Base-by-base conservation (phyloP, 495 filamentous ascomycete species). In the Xylaria curta region DNA sequence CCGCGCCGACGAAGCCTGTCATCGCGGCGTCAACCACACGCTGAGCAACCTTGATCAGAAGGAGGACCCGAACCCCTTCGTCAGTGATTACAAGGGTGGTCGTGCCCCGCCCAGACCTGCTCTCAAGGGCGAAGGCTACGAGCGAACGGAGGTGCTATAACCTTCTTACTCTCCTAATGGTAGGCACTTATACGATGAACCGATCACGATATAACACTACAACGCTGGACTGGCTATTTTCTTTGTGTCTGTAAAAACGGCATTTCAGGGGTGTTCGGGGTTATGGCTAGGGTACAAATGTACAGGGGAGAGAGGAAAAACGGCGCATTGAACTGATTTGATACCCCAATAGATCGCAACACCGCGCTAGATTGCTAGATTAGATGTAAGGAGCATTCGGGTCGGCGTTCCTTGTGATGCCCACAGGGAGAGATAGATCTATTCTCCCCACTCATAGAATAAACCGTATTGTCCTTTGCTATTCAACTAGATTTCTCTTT, bases 11-110 rank as follows among this genome's bases (percentile, higher is more conserved):
- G 96, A 99, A 82, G 92, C 94, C n/a, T 96, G 95, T 81, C 96
- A 99, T 79, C 86, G 96, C 21, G 97, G 98, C 80, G 97, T 98
- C 69, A 99, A 99, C 81, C 96, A 99, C 77, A 98, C 96, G 0
- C 81, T 99, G 60, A 89, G 91, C 47, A 97, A 97, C 76, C 80
- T 98, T 46, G 83, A 94, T 67, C 93, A 95, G 80, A 89, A 86
- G 26, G 82, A 88, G 10, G 96, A 99, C 78, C 94, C 94, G 19
- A 98, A 99, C 80, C 96, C 96, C 12, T 98, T 94, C 75, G 89
- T 92, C 38, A 90, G 89, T 73, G 85, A 88, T 74, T 97, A 94
- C 81, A 90, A 90, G 75, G 86, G 92, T 73, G 78, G 71, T 3
- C 68, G 74, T n/a, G 81, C 69, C 12, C 87, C 87, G 76, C 89